Evolutionary conservation across 805 yeast species (phyloP).

Genomic region (Barnettozyma vustinii): DNA sequence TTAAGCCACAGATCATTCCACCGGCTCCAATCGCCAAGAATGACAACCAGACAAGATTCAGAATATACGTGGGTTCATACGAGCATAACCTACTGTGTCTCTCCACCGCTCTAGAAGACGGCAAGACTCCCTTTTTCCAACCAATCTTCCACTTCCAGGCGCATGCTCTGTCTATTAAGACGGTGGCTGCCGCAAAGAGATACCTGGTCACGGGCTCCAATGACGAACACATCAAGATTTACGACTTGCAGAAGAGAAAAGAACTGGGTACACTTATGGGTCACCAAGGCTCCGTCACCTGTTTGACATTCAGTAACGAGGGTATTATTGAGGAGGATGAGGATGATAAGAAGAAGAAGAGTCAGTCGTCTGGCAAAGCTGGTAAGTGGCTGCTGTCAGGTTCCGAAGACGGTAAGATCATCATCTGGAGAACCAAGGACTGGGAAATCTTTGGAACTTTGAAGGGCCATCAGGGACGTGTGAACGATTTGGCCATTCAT

Average conservation of each 20-base stretch:
- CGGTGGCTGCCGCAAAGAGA: constrained; percentile 76
- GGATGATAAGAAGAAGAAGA: background rate
- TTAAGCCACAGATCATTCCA: constrained; percentile 24
- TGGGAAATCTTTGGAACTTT: constrained; percentile 90
- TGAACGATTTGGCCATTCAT: constrained; percentile 84
- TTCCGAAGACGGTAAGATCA: constrained; percentile 83
- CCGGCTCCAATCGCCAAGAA: background rate
- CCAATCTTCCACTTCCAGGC: constrained; percentile 96
- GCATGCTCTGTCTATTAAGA: constrained; percentile 81
- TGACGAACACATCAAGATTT: constrained; percentile 91
- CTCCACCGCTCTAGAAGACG: constrained; percentile 57
- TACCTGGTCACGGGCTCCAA: constrained; percentile 91
- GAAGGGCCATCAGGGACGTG: constrained; percentile 82
- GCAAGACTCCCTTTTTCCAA: constrained; percentile 62
- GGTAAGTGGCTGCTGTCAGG: constrained; percentile 91
- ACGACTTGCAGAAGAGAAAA: constrained; percentile 88
- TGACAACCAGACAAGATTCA: constrained; percentile 38
- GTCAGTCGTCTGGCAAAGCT: constrained; percentile 24
- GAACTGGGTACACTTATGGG: constrained; percentile 87
- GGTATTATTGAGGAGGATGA: constrained; percentile 19
- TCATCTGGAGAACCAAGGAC: constrained; percentile 93
- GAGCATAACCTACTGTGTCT: constrained; percentile 89
- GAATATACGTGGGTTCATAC: constrained; percentile 91
- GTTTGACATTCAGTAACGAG: constrained; percentile 64
- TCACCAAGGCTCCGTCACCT: constrained; percentile 85